Base-by-base conservation (phyloP, 192 early-diverging fungal species). In the Backusella australiensis region DNA sequence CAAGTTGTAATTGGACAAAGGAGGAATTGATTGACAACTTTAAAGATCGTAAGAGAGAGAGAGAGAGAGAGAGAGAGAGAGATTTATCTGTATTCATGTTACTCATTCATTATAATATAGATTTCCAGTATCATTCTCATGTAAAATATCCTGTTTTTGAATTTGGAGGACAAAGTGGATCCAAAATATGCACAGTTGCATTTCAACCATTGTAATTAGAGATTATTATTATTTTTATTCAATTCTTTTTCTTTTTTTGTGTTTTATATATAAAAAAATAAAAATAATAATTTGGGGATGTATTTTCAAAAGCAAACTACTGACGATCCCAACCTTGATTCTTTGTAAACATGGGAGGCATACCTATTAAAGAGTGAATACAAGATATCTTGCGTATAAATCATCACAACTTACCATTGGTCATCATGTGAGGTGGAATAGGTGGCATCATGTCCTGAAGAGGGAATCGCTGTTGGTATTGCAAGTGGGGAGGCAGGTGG, bases 1-100 rank as follows among this genome's bases (percentile, higher is more conserved):
- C 97, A 2, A 93, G 91, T 67, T 98, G 97, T 80, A 98, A 98
- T 63, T 98, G 94, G 94, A 96, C 95, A 3, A 91, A 94, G 68
- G 87, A 93, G 12, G 97, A 98, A 82, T 84, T 98, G 77, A 82
- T 92, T 3, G 82, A 84, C 34, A 79, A 86, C 14, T 91, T 94
- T 41, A 77, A 87, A 65, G 80, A 81, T 35, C 77, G 91, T 92
- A 83, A 78, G 82, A 77, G 42, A 39, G 17, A 41, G 4, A 29
- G 26, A 23, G 23, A 41, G 4, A 29, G 26, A 23, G 23, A 23
- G 23, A 29, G 26, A 29, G 26, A 29, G 26, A 29, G 26, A 29
- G 26, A 29, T 84, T 83, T 63, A 17, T 34, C 0, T 39, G 3
- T 1, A 46, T 29, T 19, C 23, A 32, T 69, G 34, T 75, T 34